Conservation (phyloP, 148 eudicot species). For the Amaranthus palmeri region DNA sequence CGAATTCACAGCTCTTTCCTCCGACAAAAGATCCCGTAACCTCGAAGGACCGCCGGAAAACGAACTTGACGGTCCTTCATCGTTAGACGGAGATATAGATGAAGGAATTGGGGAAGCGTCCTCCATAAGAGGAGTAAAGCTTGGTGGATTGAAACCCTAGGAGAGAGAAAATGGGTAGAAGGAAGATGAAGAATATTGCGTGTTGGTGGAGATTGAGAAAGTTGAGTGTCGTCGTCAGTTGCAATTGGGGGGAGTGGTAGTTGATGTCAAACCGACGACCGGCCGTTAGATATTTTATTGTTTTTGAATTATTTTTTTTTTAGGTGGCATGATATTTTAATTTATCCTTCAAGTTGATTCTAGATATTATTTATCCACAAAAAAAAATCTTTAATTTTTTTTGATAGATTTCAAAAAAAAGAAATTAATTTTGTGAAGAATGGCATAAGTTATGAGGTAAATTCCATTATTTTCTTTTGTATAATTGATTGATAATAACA, state of each 20-base stretch:
- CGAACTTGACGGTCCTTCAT: conserved; percentile 9
- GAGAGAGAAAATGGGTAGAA: conserved; percentile 22
- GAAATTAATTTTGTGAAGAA: no score
- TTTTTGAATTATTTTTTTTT: no score
- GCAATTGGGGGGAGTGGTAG: conserved; percentile 5
- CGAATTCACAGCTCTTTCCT: neutral
- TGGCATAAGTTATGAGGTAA: no score
- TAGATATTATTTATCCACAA: no score
- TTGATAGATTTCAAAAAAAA: no score
- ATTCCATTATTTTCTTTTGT: no score
- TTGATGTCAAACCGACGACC: neutral
- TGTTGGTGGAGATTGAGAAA: conserved; percentile 10
- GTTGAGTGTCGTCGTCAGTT: neutral
- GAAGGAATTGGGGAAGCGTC: neutral
- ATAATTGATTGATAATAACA: no score
- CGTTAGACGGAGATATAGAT: conserved; percentile 1
- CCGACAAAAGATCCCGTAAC: conserved; percentile 2
- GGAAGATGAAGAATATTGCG: neutral
- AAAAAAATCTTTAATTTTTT: no score
- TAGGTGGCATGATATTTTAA: no score
- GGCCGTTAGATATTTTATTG: no score
- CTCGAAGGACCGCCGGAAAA: conserved; percentile 9
- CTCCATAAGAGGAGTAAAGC: conserved; percentile 5
- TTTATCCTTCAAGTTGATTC: no score
- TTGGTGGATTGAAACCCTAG: conserved; percentile 20